Conservation (phyloP, 495 filamentous ascomycete species). For the Apiosordaria backusii region DNA sequence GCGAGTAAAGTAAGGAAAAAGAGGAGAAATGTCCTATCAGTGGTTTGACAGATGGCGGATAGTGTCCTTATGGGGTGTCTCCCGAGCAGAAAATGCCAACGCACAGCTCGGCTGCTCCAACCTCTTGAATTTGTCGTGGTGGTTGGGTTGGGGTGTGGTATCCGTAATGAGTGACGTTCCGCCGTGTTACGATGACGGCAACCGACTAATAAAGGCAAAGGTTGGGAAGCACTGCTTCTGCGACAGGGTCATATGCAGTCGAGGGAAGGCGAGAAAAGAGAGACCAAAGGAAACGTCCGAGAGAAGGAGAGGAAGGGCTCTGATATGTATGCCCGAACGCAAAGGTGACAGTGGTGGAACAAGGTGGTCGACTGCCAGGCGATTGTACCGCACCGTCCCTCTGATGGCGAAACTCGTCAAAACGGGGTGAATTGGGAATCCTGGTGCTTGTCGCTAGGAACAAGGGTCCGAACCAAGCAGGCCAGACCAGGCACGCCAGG, state of each 20-base stretch:
- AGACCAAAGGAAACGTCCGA: not conserved
- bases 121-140: slow-evolving; percentile 22
- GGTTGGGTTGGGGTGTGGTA: slow-evolving; percentile 11
- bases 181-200: slow-evolving; percentile 9
- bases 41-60: not conserved
- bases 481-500: slow-evolving; percentile 22
- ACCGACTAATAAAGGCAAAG: not conserved
- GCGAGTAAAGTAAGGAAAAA: not conserved
- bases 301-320: slow-evolving; percentile 6
- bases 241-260: slow-evolving; percentile 2
- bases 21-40: slow-evolving; percentile 1
- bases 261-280: slow-evolving; percentile 15
- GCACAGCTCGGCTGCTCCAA: slow-evolving; percentile 16
- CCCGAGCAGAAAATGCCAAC: slow-evolving; percentile 9
- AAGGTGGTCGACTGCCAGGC: not conserved
- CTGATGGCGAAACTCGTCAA: slow-evolving; percentile 31
- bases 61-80: slow-evolving; percentile 12
- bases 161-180: slow-evolving; percentile 14
- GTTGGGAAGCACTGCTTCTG: slow-evolving; percentile 8
- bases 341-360: too few species aligned
- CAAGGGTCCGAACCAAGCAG: slow-evolving; percentile 18
- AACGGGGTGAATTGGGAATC: slow-evolving; percentile 31
- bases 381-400: not conserved
- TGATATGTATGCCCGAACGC: slow-evolving; percentile 23
- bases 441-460: slow-evolving; percentile 21